Evolutionary conservation across 1,284 basidiomycete species (phyloP), one percentile per base, ranked within the genome.

Genomic region (Leucoagaricus sp.): DNA sequence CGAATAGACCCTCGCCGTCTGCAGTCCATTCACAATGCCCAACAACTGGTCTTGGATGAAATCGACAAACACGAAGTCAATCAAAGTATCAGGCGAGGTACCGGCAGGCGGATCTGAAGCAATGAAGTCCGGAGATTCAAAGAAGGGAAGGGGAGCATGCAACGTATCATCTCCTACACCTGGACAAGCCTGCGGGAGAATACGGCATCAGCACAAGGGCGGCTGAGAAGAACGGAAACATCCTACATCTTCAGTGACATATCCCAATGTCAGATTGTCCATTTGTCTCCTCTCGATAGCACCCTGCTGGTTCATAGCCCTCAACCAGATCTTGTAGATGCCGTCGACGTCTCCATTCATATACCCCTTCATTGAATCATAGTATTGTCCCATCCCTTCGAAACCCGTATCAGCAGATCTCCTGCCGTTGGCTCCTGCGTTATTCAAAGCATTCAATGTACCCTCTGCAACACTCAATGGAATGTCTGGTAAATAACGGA

Each of bases 31-130:
- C 49, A 89, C 67, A 49, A 83, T 78, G 13, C 61, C 51, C 49
- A 91, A 61, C 42, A 89, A 65, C 57, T 82, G 71, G 3, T 59
- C 59, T 66, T 80, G 75, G 63, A 89, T 84, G 68, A 89, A 91
- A 69, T 85, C 74, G 44, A 87, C 75, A 66, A 90, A 91, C 45
- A 91, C 82, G 25, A 91, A 75, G 64, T 91, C 88, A 60, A 91
- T 75, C 0, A 75, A 74, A 0, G 80, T 76, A 56, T 79, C 75
- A 57, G 72, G 73, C 0, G 80, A 61, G 17, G 84, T 42, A n/a
- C n/a, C 79, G 26, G 73, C 68, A 0, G 87, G 84, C 0, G 80
- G 63, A 29, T 74, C 68, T 0, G 86, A 87, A n/a, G 72, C 75
- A 57, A 89, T 77, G 67, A 84, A 90, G 64, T 77, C 75, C 0